These are phyloP conservation scores for Agarophyton chilense DNA, from an alignment of 23 red algal species.

Conservation along the genomic window DNA sequence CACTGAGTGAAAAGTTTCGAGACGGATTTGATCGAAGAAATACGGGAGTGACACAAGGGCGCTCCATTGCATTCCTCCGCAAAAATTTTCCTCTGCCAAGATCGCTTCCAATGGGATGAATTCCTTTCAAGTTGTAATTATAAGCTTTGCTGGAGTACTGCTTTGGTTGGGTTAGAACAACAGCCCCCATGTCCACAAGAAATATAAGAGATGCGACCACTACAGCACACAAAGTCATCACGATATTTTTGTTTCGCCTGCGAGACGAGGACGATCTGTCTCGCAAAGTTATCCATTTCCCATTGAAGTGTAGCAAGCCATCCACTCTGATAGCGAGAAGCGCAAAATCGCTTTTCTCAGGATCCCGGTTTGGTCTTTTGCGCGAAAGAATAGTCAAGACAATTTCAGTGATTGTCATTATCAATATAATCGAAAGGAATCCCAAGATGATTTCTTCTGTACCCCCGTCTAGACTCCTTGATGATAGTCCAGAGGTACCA, in stretches of 20 bases:
- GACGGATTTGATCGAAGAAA: constrained; percentile 6
- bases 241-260: background rate
- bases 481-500: background rate
- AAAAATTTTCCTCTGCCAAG: constrained; percentile 27
- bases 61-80: background rate
- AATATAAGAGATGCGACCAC: background rate
- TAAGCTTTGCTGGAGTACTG: background rate
- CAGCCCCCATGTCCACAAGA: constrained; percentile 9
- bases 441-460: constrained; percentile 38
- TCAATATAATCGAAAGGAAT: constrained; percentile 41
- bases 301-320: background rate
- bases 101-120: constrained; percentile 3
- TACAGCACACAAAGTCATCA: background rate
- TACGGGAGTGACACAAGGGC: constrained; percentile 33
- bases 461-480: background rate
- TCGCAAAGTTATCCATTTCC: background rate
- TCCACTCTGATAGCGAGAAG: background rate
- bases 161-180: constrained; percentile 34
- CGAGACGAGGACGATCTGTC: background rate
- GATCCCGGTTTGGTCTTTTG: background rate
- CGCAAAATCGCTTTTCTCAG: background rate
- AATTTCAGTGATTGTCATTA: constrained; percentile 26
- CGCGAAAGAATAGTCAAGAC: constrained; percentile 22
- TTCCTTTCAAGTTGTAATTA: constrained; percentile 32
- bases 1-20: constrained; percentile 45